Conservation (phyloP, 768 basidiomycete genomes). For the Kwoniella dendrophila region DNA sequence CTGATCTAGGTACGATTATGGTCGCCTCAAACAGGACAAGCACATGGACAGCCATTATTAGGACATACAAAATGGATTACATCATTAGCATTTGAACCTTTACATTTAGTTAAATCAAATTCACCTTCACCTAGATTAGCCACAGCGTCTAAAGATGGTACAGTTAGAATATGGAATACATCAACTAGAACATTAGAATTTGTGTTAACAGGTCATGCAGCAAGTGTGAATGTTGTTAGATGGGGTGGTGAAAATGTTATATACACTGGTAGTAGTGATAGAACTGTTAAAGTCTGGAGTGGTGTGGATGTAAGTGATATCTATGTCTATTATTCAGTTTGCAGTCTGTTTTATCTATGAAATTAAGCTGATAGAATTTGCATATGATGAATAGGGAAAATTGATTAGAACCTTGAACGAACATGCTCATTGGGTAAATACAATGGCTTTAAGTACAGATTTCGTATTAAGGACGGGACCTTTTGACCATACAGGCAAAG, state of each 20-base stretch:
- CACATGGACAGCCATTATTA: constrained; percentile 81
- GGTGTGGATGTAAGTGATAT: constrained; percentile 65
- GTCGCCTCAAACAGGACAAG: constrained; percentile 89
- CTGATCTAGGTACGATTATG: constrained; percentile 71
- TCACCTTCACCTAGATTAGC: constrained; percentile 77
- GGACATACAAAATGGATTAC: constrained; percentile 98
- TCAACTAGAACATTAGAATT: constrained; percentile 72
- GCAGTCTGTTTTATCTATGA: background rate
- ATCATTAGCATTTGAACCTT: constrained; percentile 91
- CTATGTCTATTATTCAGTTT: background rate
- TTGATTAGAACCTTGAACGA: constrained; percentile 83
- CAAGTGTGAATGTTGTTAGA: constrained; percentile 89
- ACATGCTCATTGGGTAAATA: constrained; percentile 99
- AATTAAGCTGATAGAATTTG: background rate
- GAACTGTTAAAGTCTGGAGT: constrained; percentile 94
- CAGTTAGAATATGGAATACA: constrained; percentile 91
- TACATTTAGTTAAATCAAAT: constrained; percentile 68
- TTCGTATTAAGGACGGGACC: constrained; percentile 93
- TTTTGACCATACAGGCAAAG: constrained; percentile 83
- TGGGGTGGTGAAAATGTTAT: constrained; percentile 92
- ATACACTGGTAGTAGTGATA: constrained; percentile 92
- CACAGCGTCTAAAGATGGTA: constrained; percentile 93
- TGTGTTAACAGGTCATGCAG: constrained; percentile 87
- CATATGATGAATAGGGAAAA: constrained; percentile 69
- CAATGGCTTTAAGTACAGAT: constrained; percentile 90